Percentiles rank a stretch among this genome's conserved stretches.
These are phyloP conservation scores for Biscutella laevigata DNA, from an alignment of 441 rosid genomes.

Conservation along the genomic window DNA sequence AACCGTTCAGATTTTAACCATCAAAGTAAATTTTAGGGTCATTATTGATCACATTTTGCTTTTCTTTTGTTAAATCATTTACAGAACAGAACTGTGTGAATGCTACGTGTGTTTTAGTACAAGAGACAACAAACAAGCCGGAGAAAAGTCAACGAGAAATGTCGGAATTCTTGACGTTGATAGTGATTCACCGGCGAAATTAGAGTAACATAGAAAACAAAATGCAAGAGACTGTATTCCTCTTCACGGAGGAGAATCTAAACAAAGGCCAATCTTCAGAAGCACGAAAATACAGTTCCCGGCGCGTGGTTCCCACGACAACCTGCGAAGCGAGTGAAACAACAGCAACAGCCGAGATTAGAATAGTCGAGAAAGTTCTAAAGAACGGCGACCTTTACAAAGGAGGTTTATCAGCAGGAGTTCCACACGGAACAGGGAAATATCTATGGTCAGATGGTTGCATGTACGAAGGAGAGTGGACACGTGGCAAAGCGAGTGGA, in stretches of 20 bases:
- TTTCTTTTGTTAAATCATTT: neutral
- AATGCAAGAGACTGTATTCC: slow-evolving; percentile 29
- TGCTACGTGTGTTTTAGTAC: neutral
- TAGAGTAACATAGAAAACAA: neutral
- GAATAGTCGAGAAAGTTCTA: slow-evolving; percentile 25
- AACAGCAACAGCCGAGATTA: slow-evolving; percentile 16
- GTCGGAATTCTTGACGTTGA: neutral
- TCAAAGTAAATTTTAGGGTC: neutral
- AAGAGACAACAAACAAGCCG: slow-evolving; percentile 5
- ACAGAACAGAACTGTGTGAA: slow-evolving; percentile 15
- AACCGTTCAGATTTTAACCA: neutral
- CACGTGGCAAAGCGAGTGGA: slow-evolving; percentile 31
- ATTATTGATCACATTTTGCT: neutral
- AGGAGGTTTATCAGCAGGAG: slow-evolving; percentile 26
- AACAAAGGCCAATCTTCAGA: slow-evolving; percentile 23
- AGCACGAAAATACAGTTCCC: slow-evolving; percentile 16
- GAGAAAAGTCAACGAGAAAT: slow-evolving; percentile 15
- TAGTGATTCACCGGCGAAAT: neutral
- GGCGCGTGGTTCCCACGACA: slow-evolving; percentile 26
- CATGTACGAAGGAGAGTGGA: slow-evolving; percentile 33
- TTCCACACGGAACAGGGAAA: slow-evolving; percentile 32
- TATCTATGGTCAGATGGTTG: slow-evolving; percentile 32
- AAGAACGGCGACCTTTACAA: slow-evolving; percentile 33
- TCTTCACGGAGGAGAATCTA: slow-evolving; percentile 24
- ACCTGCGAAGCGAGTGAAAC: slow-evolving; percentile 6